Base-by-base conservation (phyloP, 2,329 filamentous ascomycete genomes). In the Aspergillus terreus region DNA sequence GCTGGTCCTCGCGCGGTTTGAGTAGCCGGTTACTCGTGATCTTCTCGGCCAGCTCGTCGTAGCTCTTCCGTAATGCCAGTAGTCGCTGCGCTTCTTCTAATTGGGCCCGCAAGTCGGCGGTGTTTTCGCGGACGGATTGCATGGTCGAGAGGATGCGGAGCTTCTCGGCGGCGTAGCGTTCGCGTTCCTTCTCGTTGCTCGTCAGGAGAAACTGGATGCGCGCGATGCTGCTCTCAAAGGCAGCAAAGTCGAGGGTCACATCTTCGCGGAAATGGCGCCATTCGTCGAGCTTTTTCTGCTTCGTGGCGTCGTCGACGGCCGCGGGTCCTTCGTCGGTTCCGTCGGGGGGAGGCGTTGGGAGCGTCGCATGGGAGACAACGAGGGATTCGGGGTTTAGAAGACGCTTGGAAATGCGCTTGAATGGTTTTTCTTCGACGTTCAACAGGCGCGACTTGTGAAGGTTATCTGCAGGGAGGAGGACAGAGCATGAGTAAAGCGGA, bases 381-480 rank as follows among this genome's bases (percentile, higher is more conserved):
- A 90, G 78, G 17, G 86, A 83, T 49, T 84, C 82, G 14, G 87
- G 82, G 19, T 82, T 80, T 4, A 89, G 79, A 7, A 97, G 82
- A 30, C 88, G 86, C 72, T 91, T 91, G 19, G 88, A 89, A 53
- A 96, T 84, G 54, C 92, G 87, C 70, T 90, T 90, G 76, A 95
- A 96, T 0, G 91, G 90, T 52, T 91, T 91, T 67, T 95, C 90
- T 76, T 97, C 92, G 55, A 96, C 87, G 57, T 89, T 88, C 35
- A 96, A 82, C 4, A 96, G 86, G 40, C 92, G 89, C 27, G 82
- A 82, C 65, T 92, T 92, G 76, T 96, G 92, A 35, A 96, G 85
- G 57, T 90, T 86, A 69, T 90, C 86, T 85, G 62, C 40, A 51
- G 44, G 6, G 45, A 50, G 55, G 65, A 56, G 64, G 19, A 19